phyloP scores from a whole-genome alignment of 1,284 basidiomycete species.

The Pseudozyma thailandica region DNA sequence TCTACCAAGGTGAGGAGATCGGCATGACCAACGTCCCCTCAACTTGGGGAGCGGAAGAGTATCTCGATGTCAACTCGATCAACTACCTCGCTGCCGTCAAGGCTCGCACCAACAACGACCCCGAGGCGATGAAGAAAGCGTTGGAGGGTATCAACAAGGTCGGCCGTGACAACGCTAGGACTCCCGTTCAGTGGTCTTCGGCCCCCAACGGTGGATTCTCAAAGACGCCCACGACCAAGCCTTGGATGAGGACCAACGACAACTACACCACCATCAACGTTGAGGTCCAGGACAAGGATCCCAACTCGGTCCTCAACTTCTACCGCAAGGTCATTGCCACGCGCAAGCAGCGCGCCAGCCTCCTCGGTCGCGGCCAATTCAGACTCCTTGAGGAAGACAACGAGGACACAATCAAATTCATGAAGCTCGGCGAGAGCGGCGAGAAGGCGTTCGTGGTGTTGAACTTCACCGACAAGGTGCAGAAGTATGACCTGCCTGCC shows the following conservation, averaged over 20 bases:
- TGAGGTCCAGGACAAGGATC: constrained; percentile 71
- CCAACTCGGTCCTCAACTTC: constrained; percentile 73
- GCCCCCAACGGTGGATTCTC: constrained; percentile 76
- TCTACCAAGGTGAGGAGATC: constrained; percentile 76
- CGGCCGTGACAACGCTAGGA: constrained; percentile 78
- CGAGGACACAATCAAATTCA: constrained; percentile 74
- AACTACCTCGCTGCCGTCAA: constrained; percentile 48
- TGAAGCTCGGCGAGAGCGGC: constrained; percentile 70
- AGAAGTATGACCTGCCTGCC: constrained; percentile 30
- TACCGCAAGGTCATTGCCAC: constrained; percentile 73
- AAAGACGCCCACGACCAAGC: constrained; percentile 70
- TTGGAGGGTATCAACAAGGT: constrained; percentile 73
- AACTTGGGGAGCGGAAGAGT: constrained; percentile 76
- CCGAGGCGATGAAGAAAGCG: constrained; percentile 69
- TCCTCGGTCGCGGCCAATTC: constrained; percentile 75
- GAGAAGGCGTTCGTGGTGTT: constrained; percentile 50
- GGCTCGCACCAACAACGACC: constrained; percentile 30
- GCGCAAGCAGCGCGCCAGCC: constrained; percentile 73
- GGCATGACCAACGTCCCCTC: constrained; percentile 77
- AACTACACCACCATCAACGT: constrained; percentile 77
- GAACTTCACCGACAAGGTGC: constrained; percentile 47
- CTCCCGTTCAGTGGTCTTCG: constrained; percentile 78
- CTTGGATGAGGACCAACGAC: constrained; percentile 82
- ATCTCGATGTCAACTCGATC: constrained; percentile 51
- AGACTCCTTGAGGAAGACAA: constrained; percentile 71